A percentile compares a stretch with the other conserved stretches of the same genome.
phyloP scores from a whole-genome alignment of 805 yeast genomes.

The Scheffersomyces coipomensis region DNA sequence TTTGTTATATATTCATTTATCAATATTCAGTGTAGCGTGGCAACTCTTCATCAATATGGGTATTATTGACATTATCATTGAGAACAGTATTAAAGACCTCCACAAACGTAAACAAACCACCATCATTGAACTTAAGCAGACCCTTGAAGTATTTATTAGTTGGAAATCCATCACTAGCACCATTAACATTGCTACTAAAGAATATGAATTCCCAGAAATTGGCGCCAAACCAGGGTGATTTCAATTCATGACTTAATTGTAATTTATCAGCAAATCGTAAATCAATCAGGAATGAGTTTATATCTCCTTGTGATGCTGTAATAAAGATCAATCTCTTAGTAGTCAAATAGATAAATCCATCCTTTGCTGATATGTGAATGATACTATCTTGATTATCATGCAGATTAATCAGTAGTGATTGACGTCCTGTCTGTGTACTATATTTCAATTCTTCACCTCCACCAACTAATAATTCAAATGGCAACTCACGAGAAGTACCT shows the following conservation, averaged over 20 bases:
- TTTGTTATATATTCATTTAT: neutral
- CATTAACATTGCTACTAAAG: slow-evolving; percentile 26
- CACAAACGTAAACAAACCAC: slow-evolving; percentile 46
- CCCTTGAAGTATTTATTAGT: slow-evolving; percentile 37
- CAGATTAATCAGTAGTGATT: slow-evolving; percentile 24
- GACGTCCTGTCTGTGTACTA: slow-evolving; percentile 19
- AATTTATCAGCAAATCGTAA: slow-evolving; percentile 21
- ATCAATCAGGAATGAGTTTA: slow-evolving; percentile 40
- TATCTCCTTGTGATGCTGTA: slow-evolving; percentile 39
- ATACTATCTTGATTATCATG: slow-evolving; percentile 4
- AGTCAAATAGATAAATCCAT: slow-evolving; percentile 43
- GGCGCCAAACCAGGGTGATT: slow-evolving; percentile 55
- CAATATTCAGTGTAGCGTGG: slow-evolving; percentile 35
- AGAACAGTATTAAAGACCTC: slow-evolving; percentile 29
- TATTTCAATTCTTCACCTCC: slow-evolving; percentile 15
- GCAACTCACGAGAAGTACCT: slow-evolving; percentile 5
- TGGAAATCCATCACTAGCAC: slow-evolving; percentile 41
- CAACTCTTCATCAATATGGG: slow-evolving; percentile 42
- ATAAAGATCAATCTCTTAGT: slow-evolving; percentile 40
- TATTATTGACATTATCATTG: slow-evolving; percentile 34
- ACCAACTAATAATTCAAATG: slow-evolving; percentile 17
- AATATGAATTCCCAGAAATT: slow-evolving; percentile 47
- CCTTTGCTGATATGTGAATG: slow-evolving; percentile 24
- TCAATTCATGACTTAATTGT: slow-evolving; percentile 38
- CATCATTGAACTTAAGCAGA: slow-evolving; percentile 41